Percentiles rank a stretch among this genome's conserved stretches.
Conservation (phyloP, 257 asterid genomes). For the Solanum chiquidenum region DNA sequence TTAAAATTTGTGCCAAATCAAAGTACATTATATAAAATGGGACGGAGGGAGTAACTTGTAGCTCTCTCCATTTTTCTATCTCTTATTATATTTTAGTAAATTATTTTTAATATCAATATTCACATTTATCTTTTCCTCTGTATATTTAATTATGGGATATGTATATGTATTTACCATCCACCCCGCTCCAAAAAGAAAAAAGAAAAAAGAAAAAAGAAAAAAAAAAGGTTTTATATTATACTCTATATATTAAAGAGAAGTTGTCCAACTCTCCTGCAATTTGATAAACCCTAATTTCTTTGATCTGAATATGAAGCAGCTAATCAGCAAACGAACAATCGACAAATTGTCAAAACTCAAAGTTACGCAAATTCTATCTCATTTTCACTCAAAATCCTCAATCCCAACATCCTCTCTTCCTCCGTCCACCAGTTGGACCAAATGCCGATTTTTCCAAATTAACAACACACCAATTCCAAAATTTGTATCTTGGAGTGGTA, state of each 20-base stretch:
- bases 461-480: neutral
- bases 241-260: neutral
- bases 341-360: conserved; percentile 24
- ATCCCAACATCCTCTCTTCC: conserved; percentile 2
- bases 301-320: conserved; percentile 28
- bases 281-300: neutral
- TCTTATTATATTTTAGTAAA: too few relatives aligned
- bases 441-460: neutral
- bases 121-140: too few relatives aligned
- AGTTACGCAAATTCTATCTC: conserved; percentile 12
- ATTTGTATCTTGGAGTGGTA: neutral
- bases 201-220: too few relatives aligned
- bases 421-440: neutral
- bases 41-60: too few relatives aligned
- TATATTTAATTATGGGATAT: too few relatives aligned
- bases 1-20: too few relatives aligned
- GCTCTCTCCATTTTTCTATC: too few relatives aligned
- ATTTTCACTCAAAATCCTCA: conserved; percentile 13
- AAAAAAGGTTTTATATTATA: too few relatives aligned
- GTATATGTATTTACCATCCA: neutral
- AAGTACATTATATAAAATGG: too few relatives aligned
- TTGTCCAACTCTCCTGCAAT: neutral
- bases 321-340: conserved; percentile 25
- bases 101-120: too few relatives aligned
- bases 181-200: neutral